A percentile compares a stretch with the other conserved stretches of the same genome.
Evolutionary conservation across 1,284 basidiomycete genomes (phyloP).

Genomic region (Golubevia pallescens): DNA sequence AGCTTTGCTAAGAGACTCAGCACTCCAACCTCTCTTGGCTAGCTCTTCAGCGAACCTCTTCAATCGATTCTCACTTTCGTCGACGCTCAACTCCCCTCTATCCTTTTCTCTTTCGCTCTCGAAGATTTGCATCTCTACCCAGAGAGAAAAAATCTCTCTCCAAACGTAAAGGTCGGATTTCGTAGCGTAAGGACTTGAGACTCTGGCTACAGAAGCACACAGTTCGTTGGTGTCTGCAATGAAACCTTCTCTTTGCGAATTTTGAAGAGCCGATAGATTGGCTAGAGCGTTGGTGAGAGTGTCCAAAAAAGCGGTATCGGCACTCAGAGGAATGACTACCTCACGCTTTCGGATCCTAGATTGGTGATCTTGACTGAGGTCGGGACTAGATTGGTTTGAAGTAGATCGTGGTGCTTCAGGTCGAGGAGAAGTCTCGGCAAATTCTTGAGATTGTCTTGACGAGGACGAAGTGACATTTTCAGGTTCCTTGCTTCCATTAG

Average conservation of each 20-base stretch:
- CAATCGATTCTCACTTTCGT: slow-evolving; percentile 78
- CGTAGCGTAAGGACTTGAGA: slow-evolving; percentile 43
- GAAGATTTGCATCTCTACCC: slow-evolving; percentile 86
- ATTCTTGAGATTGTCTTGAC: no score
- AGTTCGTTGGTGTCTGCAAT: slow-evolving; percentile 71
- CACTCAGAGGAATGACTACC: slow-evolving; percentile 79
- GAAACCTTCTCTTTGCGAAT: slow-evolving; percentile 73
- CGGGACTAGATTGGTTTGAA: no score
- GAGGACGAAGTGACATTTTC: no score
- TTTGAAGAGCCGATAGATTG: slow-evolving; percentile 74
- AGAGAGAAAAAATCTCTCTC: slow-evolving; percentile 87
- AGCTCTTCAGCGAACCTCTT: slow-evolving; percentile 76
- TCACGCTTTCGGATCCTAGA: slow-evolving; percentile 66
- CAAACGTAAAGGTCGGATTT: slow-evolving; percentile 84
- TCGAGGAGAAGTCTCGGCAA: no score
- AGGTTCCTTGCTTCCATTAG: no score
- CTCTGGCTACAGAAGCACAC: slow-evolving; percentile 68
- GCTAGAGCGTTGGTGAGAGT: slow-evolving; percentile 77
- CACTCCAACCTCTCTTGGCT: slow-evolving; percentile 66
- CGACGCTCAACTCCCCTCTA: slow-evolving; percentile 75
- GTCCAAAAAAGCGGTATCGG: slow-evolving; percentile 82
- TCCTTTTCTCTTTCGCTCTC: slow-evolving; percentile 77
- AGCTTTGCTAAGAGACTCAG: slow-evolving; percentile 15
- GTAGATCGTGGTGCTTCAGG: no score
- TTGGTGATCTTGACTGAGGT: no score